Evolutionary conservation across 1,284 basidiomycete species (phyloP).

Genomic region (Phylloboletellus chloephorus): DNA sequence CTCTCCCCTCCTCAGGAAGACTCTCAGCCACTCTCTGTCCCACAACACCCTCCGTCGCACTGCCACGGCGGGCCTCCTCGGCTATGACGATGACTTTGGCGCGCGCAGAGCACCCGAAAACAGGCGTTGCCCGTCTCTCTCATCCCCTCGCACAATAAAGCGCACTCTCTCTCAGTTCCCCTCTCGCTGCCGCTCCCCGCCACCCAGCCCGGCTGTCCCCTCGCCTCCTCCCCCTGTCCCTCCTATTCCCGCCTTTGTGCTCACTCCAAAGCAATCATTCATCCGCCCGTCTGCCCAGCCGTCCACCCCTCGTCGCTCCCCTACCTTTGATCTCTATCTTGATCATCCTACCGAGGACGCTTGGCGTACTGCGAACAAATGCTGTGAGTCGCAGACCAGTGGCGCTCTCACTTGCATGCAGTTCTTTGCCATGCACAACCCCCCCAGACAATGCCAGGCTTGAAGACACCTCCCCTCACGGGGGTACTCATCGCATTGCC

Average conservation of each 20-base stretch:
- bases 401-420: slow-evolving; percentile 19
- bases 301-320: neutral
- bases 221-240: slow-evolving; percentile 32
- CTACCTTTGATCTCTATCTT: slow-evolving; percentile 15
- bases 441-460: slow-evolving; percentile 9
- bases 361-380: slow-evolving; percentile 1
- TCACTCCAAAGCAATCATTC: slow-evolving; percentile 11
- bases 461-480: slow-evolving; percentile 9
- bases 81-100: slow-evolving; percentile 16
- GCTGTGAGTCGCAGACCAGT: slow-evolving; percentile 10
- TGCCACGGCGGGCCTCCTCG: slow-evolving; percentile 6
- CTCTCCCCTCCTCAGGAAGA: slow-evolving; percentile 11
- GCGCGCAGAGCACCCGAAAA: slow-evolving; percentile 3
- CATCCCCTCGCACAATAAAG: slow-evolving; percentile 11
- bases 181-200: slow-evolving; percentile 27
- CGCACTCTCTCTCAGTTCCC: slow-evolving; percentile 9
- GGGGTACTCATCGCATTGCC: neutral
- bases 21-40: slow-evolving; percentile 12
- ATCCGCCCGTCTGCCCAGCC: slow-evolving; percentile 4
- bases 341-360: slow-evolving; percentile 2
- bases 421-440: slow-evolving; percentile 19
- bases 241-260: slow-evolving; percentile 26
- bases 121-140: slow-evolving; percentile 5
- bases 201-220: slow-evolving; percentile 19
- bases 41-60: slow-evolving; percentile 10